A percentile compares a stretch with the other conserved stretches of the same genome.
phyloP scores from a whole-genome alignment of 2,329 filamentous ascomycete species.

The Aspergillus sp. region DNA sequence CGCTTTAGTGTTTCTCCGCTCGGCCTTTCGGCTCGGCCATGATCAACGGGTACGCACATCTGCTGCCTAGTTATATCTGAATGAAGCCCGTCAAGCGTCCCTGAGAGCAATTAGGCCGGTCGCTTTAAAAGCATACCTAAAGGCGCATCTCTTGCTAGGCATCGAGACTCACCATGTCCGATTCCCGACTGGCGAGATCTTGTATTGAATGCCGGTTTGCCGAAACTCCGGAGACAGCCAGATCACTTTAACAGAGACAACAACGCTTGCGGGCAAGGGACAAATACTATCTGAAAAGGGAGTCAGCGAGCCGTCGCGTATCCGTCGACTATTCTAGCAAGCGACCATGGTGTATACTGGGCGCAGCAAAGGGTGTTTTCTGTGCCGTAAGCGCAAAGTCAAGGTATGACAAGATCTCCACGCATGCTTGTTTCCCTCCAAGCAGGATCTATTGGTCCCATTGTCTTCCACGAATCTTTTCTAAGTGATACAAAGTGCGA shows the following conservation, averaged over 20 bases:
- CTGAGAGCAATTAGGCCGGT: background rate
- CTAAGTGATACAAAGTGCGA: slow-evolving; percentile 32
- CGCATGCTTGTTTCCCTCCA: background rate
- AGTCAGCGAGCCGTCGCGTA: background rate
- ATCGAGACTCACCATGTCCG: slow-evolving; percentile 12
- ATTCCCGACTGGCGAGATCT: slow-evolving; percentile 11
- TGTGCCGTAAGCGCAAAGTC: slow-evolving; percentile 42
- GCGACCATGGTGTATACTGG: slow-evolving; percentile 42
- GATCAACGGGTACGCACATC: background rate
- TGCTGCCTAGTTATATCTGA: background rate
- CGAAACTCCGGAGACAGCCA: background rate
- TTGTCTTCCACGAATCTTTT: background rate
- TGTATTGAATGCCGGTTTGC: slow-evolving; percentile 1
- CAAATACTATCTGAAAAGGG: background rate
- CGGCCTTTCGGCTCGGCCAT: background rate
- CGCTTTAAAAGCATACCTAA: background rate
- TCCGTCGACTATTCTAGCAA: background rate
- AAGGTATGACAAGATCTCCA: slow-evolving; percentile 30
- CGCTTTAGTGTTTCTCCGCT: slow-evolving; percentile 9
- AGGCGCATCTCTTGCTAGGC: background rate
- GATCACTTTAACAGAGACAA: background rate
- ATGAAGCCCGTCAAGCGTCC: background rate
- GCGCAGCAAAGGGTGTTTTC: slow-evolving; percentile 40
- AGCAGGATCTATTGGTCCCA: background rate
- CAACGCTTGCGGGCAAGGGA: background rate